Percentiles rank a stretch among this genome's conserved stretches.
These are phyloP conservation scores for Solanum acaule DNA, from an alignment of 257 asterid species.

Conservation along the genomic window DNA sequence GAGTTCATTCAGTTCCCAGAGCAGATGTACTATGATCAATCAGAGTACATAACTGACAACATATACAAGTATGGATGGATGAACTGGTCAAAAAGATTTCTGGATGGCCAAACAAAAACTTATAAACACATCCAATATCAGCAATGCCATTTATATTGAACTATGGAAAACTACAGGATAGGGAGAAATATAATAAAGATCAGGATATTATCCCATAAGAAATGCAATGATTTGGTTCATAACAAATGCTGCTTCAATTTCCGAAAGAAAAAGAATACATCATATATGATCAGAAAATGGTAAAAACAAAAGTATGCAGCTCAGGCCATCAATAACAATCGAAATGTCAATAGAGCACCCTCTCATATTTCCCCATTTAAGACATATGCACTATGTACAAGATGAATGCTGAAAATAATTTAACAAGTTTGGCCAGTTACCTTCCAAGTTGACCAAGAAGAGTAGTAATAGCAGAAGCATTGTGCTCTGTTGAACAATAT, in stretches of 20 bases:
- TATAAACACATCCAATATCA: neutral
- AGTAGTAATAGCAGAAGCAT: conserved; percentile 38
- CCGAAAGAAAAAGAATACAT: neutral
- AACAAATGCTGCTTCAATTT: neutral
- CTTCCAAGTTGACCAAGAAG: conserved; percentile 90
- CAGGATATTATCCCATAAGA: neutral
- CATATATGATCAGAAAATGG: neutral
- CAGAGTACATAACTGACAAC: neutral
- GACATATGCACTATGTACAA: neutral
- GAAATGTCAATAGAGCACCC: neutral
- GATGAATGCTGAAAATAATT: neutral
- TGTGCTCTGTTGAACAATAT: conserved; percentile 27
- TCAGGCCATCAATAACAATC: neutral
- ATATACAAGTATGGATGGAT: neutral
- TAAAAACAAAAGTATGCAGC: neutral
- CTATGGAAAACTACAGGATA: neutral
- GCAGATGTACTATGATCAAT: neutral
- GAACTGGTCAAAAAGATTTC: neutral
- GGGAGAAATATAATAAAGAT: neutral
- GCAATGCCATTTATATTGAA: neutral
- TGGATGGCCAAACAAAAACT: neutral
- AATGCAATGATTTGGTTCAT: neutral
- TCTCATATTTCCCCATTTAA: neutral
- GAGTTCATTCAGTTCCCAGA: neutral
- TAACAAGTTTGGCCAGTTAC: conserved; percentile 19